phyloP scores from a whole-genome alignment of 202 grass and related monocot species.

The Elaeis oleifera region DNA sequence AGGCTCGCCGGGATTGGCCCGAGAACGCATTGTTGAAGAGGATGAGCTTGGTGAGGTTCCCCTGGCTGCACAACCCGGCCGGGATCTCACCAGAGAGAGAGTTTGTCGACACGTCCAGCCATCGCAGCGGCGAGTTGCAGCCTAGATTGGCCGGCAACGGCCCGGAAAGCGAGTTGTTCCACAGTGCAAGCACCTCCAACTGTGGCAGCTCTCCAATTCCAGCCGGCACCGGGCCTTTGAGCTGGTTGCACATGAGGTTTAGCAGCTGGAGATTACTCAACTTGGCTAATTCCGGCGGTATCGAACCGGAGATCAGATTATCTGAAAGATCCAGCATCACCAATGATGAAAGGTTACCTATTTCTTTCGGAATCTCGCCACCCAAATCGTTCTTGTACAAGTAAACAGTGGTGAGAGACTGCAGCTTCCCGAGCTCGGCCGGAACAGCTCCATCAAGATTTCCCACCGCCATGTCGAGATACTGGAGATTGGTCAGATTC shows the following conservation, averaged over 20 bases:
- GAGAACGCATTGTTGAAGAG: conserved; percentile 89
- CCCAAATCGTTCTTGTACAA: conserved; percentile 78
- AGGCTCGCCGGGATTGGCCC: conserved; percentile 50
- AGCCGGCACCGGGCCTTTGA: conserved; percentile 62
- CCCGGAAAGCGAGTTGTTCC: conserved; percentile 94
- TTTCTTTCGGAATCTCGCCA: conserved; percentile 67
- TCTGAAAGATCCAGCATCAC: conserved; percentile 87
- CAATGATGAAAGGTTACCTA: conserved; percentile 58
- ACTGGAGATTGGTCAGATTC: conserved; percentile 65
- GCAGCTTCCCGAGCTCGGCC: conserved; percentile 53
- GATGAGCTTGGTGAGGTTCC: conserved; percentile 88
- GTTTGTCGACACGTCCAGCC: conserved; percentile 93
- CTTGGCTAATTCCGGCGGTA: conserved; percentile 53
- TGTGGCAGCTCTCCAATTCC: conserved; percentile 59
- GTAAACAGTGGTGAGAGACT: conserved; percentile 53
- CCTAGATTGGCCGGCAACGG: conserved; percentile 64
- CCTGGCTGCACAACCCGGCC: conserved; percentile 49
- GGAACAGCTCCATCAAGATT: conserved; percentile 67
- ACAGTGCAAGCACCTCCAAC: conserved; percentile 75
- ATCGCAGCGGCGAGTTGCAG: conserved; percentile 50
- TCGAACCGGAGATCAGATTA: conserved; percentile 57
- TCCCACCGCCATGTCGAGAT: conserved; percentile 91
- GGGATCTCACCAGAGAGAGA: conserved; percentile 66
- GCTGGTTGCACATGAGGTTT: conserved; percentile 96
- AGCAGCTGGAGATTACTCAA: conserved; percentile 70